A percentile compares a stretch with the other conserved stretches of the same genome.
Conservation (phyloP, 306 rosid genomes). For the Casuarina cunninghamiana region DNA sequence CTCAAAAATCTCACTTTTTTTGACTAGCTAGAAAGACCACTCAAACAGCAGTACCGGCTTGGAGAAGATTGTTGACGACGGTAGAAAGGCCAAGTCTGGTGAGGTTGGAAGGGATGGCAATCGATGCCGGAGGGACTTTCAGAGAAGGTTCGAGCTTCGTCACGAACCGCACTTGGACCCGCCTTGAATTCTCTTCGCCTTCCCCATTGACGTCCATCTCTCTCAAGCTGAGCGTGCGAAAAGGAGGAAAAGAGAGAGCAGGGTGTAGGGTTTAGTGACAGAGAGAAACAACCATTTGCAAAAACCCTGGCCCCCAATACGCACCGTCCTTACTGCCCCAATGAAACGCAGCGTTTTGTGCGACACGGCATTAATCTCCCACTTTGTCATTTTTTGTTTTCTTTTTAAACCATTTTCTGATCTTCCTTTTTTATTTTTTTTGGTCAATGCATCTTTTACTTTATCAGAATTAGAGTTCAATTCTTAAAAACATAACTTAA, state of each 20-base stretch:
- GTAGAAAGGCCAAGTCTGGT: conserved; percentile 81
- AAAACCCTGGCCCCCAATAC: background rate
- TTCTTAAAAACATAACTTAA: too few relatives aligned
- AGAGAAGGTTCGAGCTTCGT: conserved; percentile 57
- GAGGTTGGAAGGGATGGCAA: conserved; percentile 71
- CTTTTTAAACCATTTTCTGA: too few relatives aligned
- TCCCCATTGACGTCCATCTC: conserved; percentile 50
- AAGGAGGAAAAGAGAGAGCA: background rate
- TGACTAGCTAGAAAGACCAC: too few relatives aligned
- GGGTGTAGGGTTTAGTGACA: background rate
- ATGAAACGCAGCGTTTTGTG: background rate
- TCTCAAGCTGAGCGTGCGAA: background rate
- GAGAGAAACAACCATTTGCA: background rate
- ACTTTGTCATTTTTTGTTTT: too few relatives aligned
- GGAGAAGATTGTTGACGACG: conserved; percentile 69
- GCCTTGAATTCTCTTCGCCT: conserved; percentile 38
- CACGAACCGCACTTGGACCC: conserved; percentile 76
- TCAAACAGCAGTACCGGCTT: conserved; percentile 36
- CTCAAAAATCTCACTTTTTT: background rate
- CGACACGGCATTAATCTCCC: too few relatives aligned
- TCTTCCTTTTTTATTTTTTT: too few relatives aligned
- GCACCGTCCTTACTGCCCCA: background rate
- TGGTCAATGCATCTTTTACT: too few relatives aligned
- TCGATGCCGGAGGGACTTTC: conserved; percentile 50
- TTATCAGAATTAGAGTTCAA: background rate